phyloP scores from a whole-genome alignment of 2,329 filamentous ascomycete genomes.

The Trichoderma sp. region DNA sequence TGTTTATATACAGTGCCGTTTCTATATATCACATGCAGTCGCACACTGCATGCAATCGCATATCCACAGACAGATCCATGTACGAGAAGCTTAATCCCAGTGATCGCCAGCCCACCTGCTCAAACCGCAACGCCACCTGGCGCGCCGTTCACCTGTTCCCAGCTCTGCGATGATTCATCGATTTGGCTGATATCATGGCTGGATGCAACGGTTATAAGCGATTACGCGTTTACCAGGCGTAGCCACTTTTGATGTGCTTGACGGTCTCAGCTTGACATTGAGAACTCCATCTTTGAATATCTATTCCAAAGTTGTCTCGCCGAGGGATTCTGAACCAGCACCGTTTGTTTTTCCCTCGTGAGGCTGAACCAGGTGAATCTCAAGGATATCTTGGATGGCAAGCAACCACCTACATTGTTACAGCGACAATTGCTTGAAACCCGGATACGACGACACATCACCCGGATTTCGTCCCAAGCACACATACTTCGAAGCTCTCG shows the following conservation, averaged over 20 bases:
- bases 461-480: neutral
- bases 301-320: too few relatives aligned
- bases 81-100: slow-evolving; percentile 3
- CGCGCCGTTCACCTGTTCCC: neutral
- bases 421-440: too few relatives aligned
- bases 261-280: neutral
- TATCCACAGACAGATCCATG: slow-evolving; percentile 3
- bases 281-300: neutral
- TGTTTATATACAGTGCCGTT: neutral
- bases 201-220: neutral
- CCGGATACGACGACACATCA: neutral
- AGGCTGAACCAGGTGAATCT: too few relatives aligned
- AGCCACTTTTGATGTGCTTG: neutral
- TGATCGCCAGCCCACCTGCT: slow-evolving; percentile 17
- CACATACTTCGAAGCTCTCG: too few relatives aligned
- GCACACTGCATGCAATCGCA: neutral
- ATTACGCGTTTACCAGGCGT: neutral
- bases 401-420: too few relatives aligned
- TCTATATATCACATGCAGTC: neutral
- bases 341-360: too few relatives aligned
- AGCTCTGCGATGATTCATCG: slow-evolving; percentile 18
- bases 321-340: too few relatives aligned
- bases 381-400: too few relatives aligned
- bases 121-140: slow-evolving; percentile 17
- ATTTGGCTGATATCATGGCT: neutral